Percentiles rank a stretch among this genome's conserved stretches.
Evolutionary conservation across 2,329 filamentous ascomycete species (phyloP).

Genomic region (Aspergillus fumigatiaffinis): DNA sequence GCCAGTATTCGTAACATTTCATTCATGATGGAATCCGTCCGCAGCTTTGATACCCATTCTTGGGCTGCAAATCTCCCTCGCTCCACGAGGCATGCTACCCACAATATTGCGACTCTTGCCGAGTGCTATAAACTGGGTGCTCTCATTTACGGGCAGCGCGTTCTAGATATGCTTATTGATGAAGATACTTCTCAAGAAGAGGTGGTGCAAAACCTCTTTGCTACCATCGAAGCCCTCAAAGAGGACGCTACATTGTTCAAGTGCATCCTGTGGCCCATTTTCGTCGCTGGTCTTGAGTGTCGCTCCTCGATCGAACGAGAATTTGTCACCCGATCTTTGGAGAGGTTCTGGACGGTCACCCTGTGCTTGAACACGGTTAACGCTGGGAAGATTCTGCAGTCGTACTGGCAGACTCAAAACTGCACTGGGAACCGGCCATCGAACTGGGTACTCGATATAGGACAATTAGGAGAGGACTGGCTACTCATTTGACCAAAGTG

Average conservation of each 20-base stretch:
- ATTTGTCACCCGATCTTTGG: slow-evolving; percentile 22
- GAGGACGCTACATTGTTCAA: slow-evolving; percentile 26
- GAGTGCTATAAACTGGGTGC: slow-evolving; percentile 27
- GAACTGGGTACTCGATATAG: slow-evolving; percentile 30
- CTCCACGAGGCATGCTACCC: slow-evolving; percentile 10
- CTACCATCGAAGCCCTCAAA: slow-evolving; percentile 21
- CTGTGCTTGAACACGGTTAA: slow-evolving; percentile 32
- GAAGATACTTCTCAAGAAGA: slow-evolving; percentile 13
- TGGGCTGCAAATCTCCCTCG: slow-evolving; percentile 23
- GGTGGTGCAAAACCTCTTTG: slow-evolving; percentile 22
- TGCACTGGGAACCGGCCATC: slow-evolving; percentile 1
- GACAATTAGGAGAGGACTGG: slow-evolving; percentile 25
- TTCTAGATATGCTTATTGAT: slow-evolving; percentile 23
- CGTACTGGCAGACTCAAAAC: slow-evolving; percentile 21
- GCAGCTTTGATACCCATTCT: slow-evolving; percentile 22
- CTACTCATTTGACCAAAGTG: slow-evolving; percentile 23
- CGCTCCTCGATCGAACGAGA: slow-evolving; percentile 17
- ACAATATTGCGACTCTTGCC: slow-evolving; percentile 23
- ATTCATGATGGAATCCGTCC: slow-evolving; percentile 16
- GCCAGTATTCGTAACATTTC: neutral
- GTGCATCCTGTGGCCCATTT: slow-evolving; percentile 34
- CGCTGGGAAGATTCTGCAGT: slow-evolving; percentile 25
- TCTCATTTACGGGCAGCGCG: slow-evolving; percentile 29
- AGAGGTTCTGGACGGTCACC: slow-evolving; percentile 28
- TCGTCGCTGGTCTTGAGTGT: slow-evolving; percentile 31